Conservation (phyloP, 192 early-diverging fungal species). For the Dispira simplex region DNA sequence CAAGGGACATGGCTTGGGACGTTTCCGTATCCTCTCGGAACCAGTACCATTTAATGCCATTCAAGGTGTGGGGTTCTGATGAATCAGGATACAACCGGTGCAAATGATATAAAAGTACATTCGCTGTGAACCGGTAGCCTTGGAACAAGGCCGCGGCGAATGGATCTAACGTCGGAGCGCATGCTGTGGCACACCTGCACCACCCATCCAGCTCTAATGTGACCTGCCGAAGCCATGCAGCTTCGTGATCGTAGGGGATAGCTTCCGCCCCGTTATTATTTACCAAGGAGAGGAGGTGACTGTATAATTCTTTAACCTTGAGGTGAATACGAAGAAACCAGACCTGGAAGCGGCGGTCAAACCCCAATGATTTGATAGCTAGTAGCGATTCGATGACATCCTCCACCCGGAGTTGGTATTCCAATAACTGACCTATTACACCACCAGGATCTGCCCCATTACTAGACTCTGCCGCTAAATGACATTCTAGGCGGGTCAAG, state of each 20-base stretch:
- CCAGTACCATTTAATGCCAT: not conserved
- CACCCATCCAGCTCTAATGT: not conserved
- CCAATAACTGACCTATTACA: not conserved
- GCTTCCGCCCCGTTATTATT: not conserved
- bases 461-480: not conserved
- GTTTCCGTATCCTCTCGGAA: not conserved
- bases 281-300: not conserved
- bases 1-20: not conserved
- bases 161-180: not conserved
- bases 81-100: not conserved
- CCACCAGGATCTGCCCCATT: too few species aligned
- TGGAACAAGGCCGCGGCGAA: not conserved
- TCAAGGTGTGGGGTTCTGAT: not conserved
- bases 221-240: not conserved
- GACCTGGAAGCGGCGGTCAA: constrained; percentile 3
- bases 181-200: not conserved
- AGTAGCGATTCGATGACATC: not conserved
- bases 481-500: not conserved
- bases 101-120: not conserved
- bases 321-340: not conserved
- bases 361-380: not conserved
- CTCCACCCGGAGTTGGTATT: not conserved
- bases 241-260: too few species aligned
- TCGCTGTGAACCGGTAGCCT: not conserved
- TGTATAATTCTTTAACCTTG: not conserved